Percentiles rank a stretch among this genome's conserved stretches.
Conservation (phyloP, 345 rosid species). For the Cochlearia excelsa region DNA sequence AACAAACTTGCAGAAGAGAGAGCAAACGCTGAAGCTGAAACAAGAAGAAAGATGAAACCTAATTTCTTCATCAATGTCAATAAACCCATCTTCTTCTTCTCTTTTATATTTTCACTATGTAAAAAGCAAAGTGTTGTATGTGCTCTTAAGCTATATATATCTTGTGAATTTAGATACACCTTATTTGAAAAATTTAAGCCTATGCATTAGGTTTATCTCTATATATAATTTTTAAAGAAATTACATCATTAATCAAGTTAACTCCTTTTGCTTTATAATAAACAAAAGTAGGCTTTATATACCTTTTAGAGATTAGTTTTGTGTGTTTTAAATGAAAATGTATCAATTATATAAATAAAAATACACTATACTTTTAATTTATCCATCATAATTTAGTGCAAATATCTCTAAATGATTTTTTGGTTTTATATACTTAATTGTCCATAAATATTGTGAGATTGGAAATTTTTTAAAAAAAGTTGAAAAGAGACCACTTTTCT, state of each 20-base stretch:
- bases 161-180: constrained; percentile 11
- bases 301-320: neutral
- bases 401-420: constrained; percentile 12
- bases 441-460: constrained; percentile 30
- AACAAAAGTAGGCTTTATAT: neutral
- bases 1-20: constrained; percentile 50
- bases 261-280: neutral
- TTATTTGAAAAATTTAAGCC: constrained; percentile 21
- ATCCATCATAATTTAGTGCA: neutral
- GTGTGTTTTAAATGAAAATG: too few species aligned
- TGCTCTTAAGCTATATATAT: constrained; percentile 14
- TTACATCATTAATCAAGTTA: constrained; percentile 11
- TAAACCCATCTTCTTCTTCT: constrained; percentile 34
- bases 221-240: constrained; percentile 21
- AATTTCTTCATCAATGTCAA: constrained; percentile 39
- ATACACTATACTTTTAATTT: neutral
- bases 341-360: too few species aligned
- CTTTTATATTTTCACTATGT: neutral
- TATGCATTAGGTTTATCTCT: constrained; percentile 33
- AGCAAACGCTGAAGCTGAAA: constrained; percentile 44
- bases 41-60: constrained; percentile 49
- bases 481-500: constrained; percentile 52
- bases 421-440: constrained; percentile 35
- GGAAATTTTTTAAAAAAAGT: constrained; percentile 31
- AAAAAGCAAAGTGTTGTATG: constrained; percentile 19